These are phyloP conservation scores for Blechomonas ayalai DNA, from an alignment of 208 protist species.

Conservation along the genomic window DNA sequence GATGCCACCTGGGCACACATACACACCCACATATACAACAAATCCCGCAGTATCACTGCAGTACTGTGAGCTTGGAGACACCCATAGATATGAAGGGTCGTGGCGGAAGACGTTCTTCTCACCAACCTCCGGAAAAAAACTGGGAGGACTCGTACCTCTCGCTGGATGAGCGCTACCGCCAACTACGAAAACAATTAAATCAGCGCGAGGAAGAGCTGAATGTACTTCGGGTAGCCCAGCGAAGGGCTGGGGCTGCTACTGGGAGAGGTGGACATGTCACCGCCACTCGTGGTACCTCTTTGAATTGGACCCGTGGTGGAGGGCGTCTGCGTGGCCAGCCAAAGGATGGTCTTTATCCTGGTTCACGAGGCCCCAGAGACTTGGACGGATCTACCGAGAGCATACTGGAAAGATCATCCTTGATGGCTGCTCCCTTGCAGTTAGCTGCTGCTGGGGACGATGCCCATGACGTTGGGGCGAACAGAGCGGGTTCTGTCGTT, in stretches of 20 bases:
- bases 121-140: slow-evolving; percentile 42
- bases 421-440: background rate
- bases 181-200: slow-evolving; percentile 60
- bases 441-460: background rate
- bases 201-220: slow-evolving; percentile 74
- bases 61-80: no score
- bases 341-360: background rate
- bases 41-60: no score
- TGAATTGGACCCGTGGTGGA: no score
- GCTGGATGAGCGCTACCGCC: slow-evolving; percentile 74
- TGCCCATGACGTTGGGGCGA: background rate
- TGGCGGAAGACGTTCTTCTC: no score
- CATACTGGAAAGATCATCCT: no score
- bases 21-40: no score
- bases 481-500: background rate
- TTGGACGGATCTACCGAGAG: no score
- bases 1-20: no score
- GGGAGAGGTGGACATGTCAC: background rate
- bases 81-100: no score
- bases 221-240: slow-evolving; percentile 51
- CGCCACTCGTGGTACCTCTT: background rate
- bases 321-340: no score
- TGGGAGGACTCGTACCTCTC: slow-evolving; percentile 81
- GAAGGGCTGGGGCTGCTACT: slow-evolving; percentile 14
- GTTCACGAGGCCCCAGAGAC: no score